Evolutionary conservation across 129 eudicot species (phyloP), one percentile per base, ranked within the genome.

Genomic region (Kitagawia praeruptora): DNA sequence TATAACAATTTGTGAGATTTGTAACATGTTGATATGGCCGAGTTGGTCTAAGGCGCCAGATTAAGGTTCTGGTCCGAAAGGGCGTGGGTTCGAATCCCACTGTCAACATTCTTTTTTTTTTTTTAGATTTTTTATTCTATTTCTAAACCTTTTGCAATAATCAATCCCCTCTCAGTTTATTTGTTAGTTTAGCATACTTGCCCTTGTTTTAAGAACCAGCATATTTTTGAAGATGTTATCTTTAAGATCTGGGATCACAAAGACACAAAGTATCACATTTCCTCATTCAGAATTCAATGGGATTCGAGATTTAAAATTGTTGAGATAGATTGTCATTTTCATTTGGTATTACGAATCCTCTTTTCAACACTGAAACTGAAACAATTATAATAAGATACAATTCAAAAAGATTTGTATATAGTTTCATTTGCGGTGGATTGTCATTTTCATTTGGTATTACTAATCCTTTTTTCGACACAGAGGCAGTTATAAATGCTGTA

Each of bases 1-100:
- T 23, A 6, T 0, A 0, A 42, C 0, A 40, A 41, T 12, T 9
- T 0, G 6, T 0, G 4, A 10, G 3, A 0, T 3, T 8, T 0
- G 0, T 2, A 0, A 39, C 11, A 49, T 1, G 82, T 79, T 27
- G 76, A 70, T 69, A 47, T 79, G 76, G 82, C 77, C 76, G 77
- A 79, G 82, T 78, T 91, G 98, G 98, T 93, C 98, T 93, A 93
- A 93, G 98, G 98, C 96, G 98, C 98, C 97, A 91, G 98, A 93
- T 93, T 93, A 91, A 93, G 98, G 98, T 96, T 93, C 96, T 93
- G 97, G 98, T 93, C 98, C 96, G 98, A 91, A 91, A 93, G 97
- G 98, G 97, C 98, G 97, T 93, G 98, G 97, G 98, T 93, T 93
- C 98, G 88, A 94, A 95, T 91, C 98, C 98, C 98, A 93, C 98